Evolutionary conservation across 2,329 filamentous ascomycete species (phyloP).

Genomic region (Trichoderma arundinaceum): DNA sequence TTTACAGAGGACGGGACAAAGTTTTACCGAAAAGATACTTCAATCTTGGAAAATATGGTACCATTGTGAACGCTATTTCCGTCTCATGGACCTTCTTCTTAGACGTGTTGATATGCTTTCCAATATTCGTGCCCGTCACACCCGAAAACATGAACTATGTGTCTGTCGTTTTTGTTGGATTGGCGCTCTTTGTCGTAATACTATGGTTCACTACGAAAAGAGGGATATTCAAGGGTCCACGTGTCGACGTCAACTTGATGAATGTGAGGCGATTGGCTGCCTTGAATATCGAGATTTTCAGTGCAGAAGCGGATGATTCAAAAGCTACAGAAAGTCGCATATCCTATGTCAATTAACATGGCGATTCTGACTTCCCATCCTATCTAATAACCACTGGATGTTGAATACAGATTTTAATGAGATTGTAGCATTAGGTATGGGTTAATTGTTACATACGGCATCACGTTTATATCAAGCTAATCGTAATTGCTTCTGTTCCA

Average conservation of each 20-base stretch:
- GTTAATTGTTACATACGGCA: too few species aligned
- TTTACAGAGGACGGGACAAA: constrained; percentile 38
- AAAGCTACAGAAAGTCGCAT: neutral
- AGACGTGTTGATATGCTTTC: constrained; percentile 36
- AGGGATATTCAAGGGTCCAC: constrained; percentile 33
- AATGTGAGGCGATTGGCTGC: constrained; percentile 31
- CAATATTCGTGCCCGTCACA: constrained; percentile 34
- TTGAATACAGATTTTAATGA: too few species aligned
- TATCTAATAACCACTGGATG: too few species aligned
- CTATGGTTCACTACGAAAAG: constrained; percentile 37
- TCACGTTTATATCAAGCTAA: too few species aligned
- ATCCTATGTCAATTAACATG: too few species aligned
- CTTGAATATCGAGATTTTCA: neutral
- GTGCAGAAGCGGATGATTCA: neutral
- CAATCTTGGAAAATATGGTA: constrained; percentile 37
- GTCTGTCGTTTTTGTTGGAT: constrained; percentile 33
- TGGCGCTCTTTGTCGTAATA: constrained; percentile 34
- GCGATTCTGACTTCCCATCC: too few species aligned
- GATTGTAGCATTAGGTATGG: too few species aligned
- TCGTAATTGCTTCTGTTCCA: too few species aligned
- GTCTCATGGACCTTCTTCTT: constrained; percentile 36
- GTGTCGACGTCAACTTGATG: constrained; percentile 35
- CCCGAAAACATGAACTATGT: constrained; percentile 38
- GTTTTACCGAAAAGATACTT: constrained; percentile 39
- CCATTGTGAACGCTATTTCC: constrained; percentile 36